phyloP scores from a whole-genome alignment of 2,329 filamentous ascomycete genomes.

The Plectosphaerella cucumerina region DNA sequence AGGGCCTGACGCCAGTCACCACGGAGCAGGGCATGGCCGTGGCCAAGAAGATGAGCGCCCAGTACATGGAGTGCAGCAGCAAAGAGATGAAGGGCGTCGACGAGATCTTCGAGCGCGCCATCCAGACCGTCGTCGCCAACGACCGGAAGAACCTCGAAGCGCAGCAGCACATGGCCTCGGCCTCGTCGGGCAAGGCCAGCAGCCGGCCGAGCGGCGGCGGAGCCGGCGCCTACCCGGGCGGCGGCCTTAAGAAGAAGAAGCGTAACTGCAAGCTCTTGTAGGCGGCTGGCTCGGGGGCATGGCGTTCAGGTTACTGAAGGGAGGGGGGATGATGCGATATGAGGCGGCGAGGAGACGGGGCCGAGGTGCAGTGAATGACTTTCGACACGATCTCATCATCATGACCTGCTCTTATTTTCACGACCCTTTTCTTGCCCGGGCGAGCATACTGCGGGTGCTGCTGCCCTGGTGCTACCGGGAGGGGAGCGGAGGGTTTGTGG shows the following conservation, averaged over 20 bases:
- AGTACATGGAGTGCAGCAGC: constrained; percentile 97
- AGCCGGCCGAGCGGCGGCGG: constrained; percentile 17
- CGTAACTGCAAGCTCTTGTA: constrained; percentile 77
- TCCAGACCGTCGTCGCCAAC: constrained; percentile 83
- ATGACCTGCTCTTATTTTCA: constrained; percentile 22
- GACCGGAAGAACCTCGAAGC: constrained; percentile 62
- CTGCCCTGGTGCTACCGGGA: no score
- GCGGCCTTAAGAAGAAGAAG: constrained; percentile 75
- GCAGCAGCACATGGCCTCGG: constrained; percentile 33
- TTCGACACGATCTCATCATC: constrained; percentile 25
- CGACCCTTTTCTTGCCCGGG: not conserved
- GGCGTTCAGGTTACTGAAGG: not conserved
- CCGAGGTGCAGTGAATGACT: constrained; percentile 14
- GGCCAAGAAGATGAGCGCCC: constrained; percentile 87
- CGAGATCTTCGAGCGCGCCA: constrained; percentile 90
- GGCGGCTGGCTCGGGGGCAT: constrained; percentile 20
- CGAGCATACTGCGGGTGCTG: no score
- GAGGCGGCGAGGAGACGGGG: constrained; percentile 5
- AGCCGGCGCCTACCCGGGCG: constrained; percentile 32
- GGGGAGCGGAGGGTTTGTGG: not conserved
- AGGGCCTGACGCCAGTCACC: constrained; percentile 92
- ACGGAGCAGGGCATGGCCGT: constrained; percentile 84
- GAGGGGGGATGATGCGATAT: constrained; percentile 1
- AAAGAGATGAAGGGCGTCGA: constrained; percentile 96
- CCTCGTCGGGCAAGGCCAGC: constrained; percentile 27